Evolutionary conservation across 805 yeast genomes (phyloP).

Genomic region (Grigorovia transvaalensis): DNA sequence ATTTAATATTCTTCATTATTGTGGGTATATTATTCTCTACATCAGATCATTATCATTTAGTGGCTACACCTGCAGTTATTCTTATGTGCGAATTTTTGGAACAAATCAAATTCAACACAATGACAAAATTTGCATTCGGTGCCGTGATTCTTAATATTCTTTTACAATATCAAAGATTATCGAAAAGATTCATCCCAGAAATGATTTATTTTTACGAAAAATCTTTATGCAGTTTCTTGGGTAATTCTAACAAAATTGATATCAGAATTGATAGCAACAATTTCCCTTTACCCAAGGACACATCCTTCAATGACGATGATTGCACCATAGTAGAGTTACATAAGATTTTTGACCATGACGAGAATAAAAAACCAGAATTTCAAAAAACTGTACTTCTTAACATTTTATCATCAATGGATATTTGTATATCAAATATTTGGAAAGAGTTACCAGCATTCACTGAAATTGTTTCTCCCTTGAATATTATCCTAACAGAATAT

Average conservation of each 20-base stretch:
- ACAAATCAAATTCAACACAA: conserved; percentile 33
- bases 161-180: conserved; percentile 62
- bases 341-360: conserved; percentile 17
- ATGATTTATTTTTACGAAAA: conserved; percentile 48
- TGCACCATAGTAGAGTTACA: conserved; percentile 13
- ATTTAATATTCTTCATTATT: conserved; percentile 55
- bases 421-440: conserved; percentile 36
- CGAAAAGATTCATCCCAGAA: conserved; percentile 82
- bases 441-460: conserved; percentile 50
- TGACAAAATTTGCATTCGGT: conserved; percentile 45
- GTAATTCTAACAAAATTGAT: conserved; percentile 1
- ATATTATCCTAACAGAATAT: conserved; percentile 33
- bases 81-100: conserved; percentile 63
- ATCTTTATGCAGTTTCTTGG: conserved; percentile 34
- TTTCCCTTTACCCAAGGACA: conserved; percentile 10
- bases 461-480: conserved; percentile 47
- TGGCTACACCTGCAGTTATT: conserved; percentile 74
- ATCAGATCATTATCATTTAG: conserved; percentile 89
- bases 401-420: conserved; percentile 24
- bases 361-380: conserved; percentile 18
- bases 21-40: conserved; percentile 81
- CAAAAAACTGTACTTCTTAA: conserved; percentile 21
- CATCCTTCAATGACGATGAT: conserved; percentile 5
- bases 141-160: conserved; percentile 55
- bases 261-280: conserved; percentile 17